phyloP scores from a whole-genome alignment of 768 basidiomycete genomes.

The Suillus subluteus region DNA sequence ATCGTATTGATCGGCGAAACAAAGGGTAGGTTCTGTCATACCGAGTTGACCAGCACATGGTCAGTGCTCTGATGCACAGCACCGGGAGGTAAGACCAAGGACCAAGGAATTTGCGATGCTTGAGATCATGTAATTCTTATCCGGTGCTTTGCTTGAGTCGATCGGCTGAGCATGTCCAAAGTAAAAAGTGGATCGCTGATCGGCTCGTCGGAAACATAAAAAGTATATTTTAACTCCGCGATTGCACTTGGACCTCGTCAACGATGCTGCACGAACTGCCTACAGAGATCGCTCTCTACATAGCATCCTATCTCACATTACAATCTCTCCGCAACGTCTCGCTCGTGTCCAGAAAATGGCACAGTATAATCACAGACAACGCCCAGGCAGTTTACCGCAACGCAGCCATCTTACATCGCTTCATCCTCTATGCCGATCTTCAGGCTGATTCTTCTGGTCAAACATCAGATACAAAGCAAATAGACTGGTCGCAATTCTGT shows the following conservation, averaged over 20 bases:
- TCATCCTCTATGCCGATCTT: conserved; percentile 39
- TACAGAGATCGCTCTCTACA: conserved; percentile 55
- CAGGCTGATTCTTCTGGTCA: conserved; percentile 35
- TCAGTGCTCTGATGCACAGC: background rate
- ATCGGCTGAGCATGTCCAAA: no score
- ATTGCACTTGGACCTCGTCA: conserved; percentile 1
- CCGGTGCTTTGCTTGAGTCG: no score
- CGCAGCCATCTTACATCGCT: conserved; percentile 56
- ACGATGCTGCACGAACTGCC: conserved; percentile 52
- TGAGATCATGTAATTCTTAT: no score
- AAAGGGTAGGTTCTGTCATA: background rate
- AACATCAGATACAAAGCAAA: conserved; percentile 41
- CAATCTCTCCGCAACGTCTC: conserved; percentile 41
- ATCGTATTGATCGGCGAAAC: background rate
- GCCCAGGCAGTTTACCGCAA: conserved; percentile 58
- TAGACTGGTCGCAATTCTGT: conserved; percentile 68
- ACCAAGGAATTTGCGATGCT: no score
- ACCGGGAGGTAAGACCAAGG: no score
- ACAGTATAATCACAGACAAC: conserved; percentile 49
- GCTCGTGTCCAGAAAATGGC: conserved; percentile 50
- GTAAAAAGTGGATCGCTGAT: no score
- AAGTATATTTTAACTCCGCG: conserved; percentile 6
- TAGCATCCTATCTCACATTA: conserved; percentile 55
- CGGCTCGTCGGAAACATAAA: background rate
- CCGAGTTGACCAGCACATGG: background rate